Percentiles rank a stretch among this genome's conserved stretches.
Evolutionary conservation across 306 rosid genomes (phyloP).

Genomic region (Astragalus membranaceus): DNA sequence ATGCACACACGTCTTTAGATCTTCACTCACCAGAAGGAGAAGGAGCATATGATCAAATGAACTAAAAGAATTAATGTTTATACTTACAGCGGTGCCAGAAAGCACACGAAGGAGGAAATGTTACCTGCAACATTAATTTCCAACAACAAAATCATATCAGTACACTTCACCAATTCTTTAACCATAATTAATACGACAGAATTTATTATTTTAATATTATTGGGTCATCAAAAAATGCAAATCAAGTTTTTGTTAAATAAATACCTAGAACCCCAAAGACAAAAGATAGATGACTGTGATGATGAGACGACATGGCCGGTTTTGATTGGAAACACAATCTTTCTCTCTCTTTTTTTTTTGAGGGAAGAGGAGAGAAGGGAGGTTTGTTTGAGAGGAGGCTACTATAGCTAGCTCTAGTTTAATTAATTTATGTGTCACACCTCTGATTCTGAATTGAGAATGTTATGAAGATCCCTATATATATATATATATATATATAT

Average conservation of each 20-base stretch:
- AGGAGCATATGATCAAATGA: too few species aligned
- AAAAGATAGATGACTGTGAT: constrained; percentile 38
- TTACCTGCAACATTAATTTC: constrained; percentile 53
- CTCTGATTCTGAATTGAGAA: constrained; percentile 11
- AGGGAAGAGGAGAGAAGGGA: constrained; percentile 15
- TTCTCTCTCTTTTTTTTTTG: neutral
- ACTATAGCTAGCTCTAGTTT: neutral
- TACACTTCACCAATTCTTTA: too few species aligned
- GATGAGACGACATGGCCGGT: constrained; percentile 30
- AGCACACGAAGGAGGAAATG: constrained; percentile 66
- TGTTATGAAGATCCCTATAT: constrained; percentile 3
- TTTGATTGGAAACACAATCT: neutral
- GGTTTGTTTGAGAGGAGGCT: neutral
- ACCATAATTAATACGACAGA: too few species aligned
- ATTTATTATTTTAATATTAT: too few species aligned
- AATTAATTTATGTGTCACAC: constrained; percentile 17
- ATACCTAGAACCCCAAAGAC: constrained; percentile 73
- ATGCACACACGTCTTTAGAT: too few species aligned
- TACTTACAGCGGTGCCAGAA: constrained; percentile 87
- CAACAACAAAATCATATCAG: too few species aligned
- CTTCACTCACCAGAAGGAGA: too few species aligned
- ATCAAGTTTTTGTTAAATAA: neutral
- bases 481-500: constrained; percentile 40
- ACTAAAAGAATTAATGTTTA: neutral
- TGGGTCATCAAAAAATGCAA: too few species aligned